Conservation (phyloP, 2,329 filamentous ascomycete species). For the Lecanicillium sp. region DNA sequence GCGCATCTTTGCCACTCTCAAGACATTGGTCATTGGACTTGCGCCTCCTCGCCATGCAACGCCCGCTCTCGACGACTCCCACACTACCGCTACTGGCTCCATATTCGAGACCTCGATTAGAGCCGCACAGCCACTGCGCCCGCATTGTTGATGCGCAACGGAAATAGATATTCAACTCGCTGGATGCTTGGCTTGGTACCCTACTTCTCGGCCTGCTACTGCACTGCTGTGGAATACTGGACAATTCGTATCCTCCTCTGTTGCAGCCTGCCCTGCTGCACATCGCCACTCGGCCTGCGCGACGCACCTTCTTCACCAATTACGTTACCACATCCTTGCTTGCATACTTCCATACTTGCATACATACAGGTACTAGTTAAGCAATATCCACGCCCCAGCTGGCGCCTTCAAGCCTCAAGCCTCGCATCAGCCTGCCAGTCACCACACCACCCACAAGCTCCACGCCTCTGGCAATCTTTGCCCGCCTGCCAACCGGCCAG, state of each 20-base stretch:
- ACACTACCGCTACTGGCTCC: background rate
- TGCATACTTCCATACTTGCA: too few species aligned
- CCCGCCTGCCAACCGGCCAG: too few species aligned
- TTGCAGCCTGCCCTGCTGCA: too few species aligned
- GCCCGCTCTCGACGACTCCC: background rate
- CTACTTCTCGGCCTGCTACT: too few species aligned
- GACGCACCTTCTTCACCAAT: background rate
- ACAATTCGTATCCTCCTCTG: background rate
- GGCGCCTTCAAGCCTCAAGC: too few species aligned
- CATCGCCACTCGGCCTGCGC: slow-evolving; percentile 8
- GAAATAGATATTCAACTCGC: too few species aligned
- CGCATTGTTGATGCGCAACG: background rate
- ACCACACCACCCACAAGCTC: slow-evolving; percentile 5
- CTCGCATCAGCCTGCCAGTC: slow-evolving; percentile 10
- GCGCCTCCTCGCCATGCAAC: too few species aligned
- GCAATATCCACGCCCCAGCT: too few species aligned
- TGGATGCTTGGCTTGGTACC: too few species aligned
- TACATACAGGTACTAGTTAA: too few species aligned
- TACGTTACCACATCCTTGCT: slow-evolving; percentile 1
- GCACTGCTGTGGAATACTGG: background rate
- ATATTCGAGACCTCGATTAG: slow-evolving; percentile 1
- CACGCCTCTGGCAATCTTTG: background rate
- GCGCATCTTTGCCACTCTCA: slow-evolving; percentile 4
- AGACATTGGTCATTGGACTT: slow-evolving; percentile 3
- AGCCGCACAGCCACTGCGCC: slow-evolving; percentile 9